Conservation (phyloP, 306 rosid genomes). For the Citrullus colocynthis region DNA sequence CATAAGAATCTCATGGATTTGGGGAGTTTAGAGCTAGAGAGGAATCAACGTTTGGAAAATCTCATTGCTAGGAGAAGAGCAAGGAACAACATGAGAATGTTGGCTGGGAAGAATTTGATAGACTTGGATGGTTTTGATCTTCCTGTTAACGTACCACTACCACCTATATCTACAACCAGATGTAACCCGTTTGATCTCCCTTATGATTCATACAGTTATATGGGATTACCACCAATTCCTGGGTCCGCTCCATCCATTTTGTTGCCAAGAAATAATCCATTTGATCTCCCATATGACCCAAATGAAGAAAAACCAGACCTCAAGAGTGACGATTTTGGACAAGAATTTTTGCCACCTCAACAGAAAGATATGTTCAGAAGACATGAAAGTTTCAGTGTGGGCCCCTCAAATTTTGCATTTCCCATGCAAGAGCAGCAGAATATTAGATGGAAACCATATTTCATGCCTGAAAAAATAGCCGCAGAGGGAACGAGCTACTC, state of each 20-base stretch:
- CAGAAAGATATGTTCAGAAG: slow-evolving; percentile 60
- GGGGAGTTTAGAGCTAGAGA: slow-evolving; percentile 81
- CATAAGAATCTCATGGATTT: slow-evolving; percentile 90
- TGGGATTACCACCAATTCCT: slow-evolving; percentile 86
- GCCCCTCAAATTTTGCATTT: slow-evolving; percentile 46
- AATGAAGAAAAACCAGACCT: slow-evolving; percentile 92
- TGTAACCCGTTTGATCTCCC: slow-evolving; percentile 77
- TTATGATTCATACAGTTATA: slow-evolving; percentile 36
- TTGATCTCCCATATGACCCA: slow-evolving; percentile 81
- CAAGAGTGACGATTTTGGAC: slow-evolving; percentile 60
- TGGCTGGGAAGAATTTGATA: slow-evolving; percentile 69
- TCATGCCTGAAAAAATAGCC: slow-evolving; percentile 50
- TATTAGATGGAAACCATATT: slow-evolving; percentile 58
- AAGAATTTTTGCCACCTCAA: slow-evolving; percentile 41
- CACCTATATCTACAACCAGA: slow-evolving; percentile 49
- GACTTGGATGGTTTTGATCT: slow-evolving; percentile 58
- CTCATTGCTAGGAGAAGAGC: slow-evolving; percentile 88
- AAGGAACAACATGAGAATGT: slow-evolving; percentile 39
- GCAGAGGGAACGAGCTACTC: slow-evolving; percentile 61
- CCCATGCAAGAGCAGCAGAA: slow-evolving; percentile 45
- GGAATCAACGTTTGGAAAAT: slow-evolving; percentile 82
- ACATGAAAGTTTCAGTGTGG: slow-evolving; percentile 75
- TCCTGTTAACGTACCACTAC: slow-evolving; percentile 32
- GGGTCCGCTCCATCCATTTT: slow-evolving; percentile 94
- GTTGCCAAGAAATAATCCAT: slow-evolving; percentile 80